These are phyloP conservation scores for Kodamaea leandrae DNA, from an alignment of 805 yeast genomes.

Conservation along the genomic window DNA sequence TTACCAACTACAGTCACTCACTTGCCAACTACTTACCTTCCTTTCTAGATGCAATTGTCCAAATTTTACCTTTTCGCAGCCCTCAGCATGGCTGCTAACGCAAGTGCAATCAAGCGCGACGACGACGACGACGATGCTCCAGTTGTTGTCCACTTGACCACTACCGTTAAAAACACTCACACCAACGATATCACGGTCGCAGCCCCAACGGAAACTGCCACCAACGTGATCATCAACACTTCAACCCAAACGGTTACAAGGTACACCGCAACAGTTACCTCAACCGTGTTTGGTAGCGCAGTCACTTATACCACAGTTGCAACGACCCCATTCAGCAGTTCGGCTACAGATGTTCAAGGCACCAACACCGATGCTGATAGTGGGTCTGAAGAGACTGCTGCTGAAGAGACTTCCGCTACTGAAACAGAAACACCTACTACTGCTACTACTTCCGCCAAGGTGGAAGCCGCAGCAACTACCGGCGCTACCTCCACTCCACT, in stretches of 20 bases:
- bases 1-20: conserved; percentile 21
- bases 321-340: conserved; percentile 26
- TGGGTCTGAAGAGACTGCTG: conserved; percentile 1
- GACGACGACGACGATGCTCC: conserved; percentile 22
- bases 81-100: conserved; percentile 18
- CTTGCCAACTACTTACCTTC: conserved; percentile 8
- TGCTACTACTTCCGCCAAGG: conserved; percentile 2
- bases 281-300: conserved; percentile 39
- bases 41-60: conserved; percentile 10
- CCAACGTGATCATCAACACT: conserved; percentile 29
- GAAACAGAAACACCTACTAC: background rate
- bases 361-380: background rate
- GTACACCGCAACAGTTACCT: conserved; percentile 44
- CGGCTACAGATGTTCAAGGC: background rate
- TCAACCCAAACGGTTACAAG: conserved; percentile 37
- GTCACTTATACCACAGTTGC: conserved; percentile 36
- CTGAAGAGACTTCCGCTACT: background rate
- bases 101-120: conserved; percentile 19
- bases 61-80: conserved; percentile 14
- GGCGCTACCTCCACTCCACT: conserved; percentile 1
- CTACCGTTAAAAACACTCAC: conserved; percentile 33
- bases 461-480: conserved; percentile 5
- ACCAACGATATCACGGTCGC: conserved; percentile 34
- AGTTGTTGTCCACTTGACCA: conserved; percentile 32
- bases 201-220: conserved; percentile 28